These are phyloP conservation scores for Canna indica DNA, from an alignment of 176 grass and related monocot genomes.

Conservation along the genomic window DNA sequence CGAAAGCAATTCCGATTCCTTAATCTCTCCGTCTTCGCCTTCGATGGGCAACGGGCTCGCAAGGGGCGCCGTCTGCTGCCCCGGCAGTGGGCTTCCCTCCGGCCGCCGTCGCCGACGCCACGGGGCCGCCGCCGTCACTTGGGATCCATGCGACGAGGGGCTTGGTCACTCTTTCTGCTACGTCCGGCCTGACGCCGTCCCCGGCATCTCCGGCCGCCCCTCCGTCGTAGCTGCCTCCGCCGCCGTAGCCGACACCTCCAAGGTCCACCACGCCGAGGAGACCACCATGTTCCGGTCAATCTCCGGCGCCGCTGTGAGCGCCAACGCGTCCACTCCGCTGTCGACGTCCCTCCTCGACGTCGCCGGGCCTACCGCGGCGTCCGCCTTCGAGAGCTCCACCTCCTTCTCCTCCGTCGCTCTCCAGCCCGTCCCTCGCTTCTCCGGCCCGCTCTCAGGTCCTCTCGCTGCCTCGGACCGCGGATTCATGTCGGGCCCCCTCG, in stretches of 20 bases:
- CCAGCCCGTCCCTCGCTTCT: constrained; percentile 50
- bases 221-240: background rate
- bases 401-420: constrained; percentile 75
- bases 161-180: constrained; percentile 85
- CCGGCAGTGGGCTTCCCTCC: background rate
- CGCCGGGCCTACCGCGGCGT: constrained; percentile 24
- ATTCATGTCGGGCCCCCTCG: constrained; percentile 52
- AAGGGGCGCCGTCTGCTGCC: constrained; percentile 27
- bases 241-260: constrained; percentile 22
- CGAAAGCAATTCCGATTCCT: constrained; percentile 22
- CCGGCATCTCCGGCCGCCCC: constrained; percentile 33
- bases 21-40: constrained; percentile 20
- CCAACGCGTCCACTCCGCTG: constrained; percentile 77
- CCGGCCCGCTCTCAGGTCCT: constrained; percentile 43
- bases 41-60: constrained; percentile 73
- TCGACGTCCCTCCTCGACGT: constrained; percentile 45
- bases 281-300: constrained; percentile 57
- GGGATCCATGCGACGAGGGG: constrained; percentile 65
- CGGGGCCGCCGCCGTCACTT: constrained; percentile 42
- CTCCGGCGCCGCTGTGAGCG: constrained; percentile 54
- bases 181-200: constrained; percentile 8
- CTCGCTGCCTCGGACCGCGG: constrained; percentile 25
- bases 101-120: constrained; percentile 19
- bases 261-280: constrained; percentile 9
- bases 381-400: constrained; percentile 68